phyloP scores from a whole-genome alignment of 805 yeast genomes.

The Lachancea fermentati region DNA sequence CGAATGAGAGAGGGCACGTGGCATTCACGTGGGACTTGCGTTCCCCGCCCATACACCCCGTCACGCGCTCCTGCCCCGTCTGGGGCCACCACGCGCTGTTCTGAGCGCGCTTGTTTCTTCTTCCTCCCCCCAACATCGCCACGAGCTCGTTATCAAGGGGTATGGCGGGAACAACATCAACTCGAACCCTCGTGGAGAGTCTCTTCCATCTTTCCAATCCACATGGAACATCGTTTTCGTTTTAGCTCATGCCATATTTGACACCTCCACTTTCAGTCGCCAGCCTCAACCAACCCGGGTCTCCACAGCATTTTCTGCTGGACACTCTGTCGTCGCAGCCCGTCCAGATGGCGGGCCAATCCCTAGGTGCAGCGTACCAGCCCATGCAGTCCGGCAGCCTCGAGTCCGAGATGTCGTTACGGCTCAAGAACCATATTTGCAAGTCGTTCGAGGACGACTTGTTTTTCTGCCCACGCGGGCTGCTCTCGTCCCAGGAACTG shows the following conservation, averaged over 20 bases:
- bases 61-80: too few relatives aligned
- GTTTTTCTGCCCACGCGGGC: slow-evolving; percentile 29
- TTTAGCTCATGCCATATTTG: slow-evolving; percentile 3
- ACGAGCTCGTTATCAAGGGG: background rate
- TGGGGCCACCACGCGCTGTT: too few relatives aligned
- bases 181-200: background rate
- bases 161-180: background rate
- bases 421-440: slow-evolving; percentile 23
- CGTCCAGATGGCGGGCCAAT: background rate
- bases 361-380: background rate
- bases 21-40: too few relatives aligned
- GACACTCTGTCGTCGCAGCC: slow-evolving; percentile 9
- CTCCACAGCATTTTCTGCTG: slow-evolving; percentile 4
- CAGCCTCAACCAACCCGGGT: slow-evolving; percentile 2
- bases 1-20: too few relatives aligned
- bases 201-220: background rate
- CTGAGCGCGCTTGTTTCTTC: too few relatives aligned
- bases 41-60: too few relatives aligned
- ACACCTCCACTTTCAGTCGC: slow-evolving; percentile 9
- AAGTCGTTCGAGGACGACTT: slow-evolving; percentile 32
- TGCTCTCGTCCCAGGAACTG: slow-evolving; percentile 26
- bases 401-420: slow-evolving; percentile 13
- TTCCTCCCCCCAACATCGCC: too few relatives aligned
- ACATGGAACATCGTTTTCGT: background rate
- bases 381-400: slow-evolving; percentile 1